phyloP scores from a whole-genome alignment of 306 rosid species.

The Abrus pulchellus region DNA sequence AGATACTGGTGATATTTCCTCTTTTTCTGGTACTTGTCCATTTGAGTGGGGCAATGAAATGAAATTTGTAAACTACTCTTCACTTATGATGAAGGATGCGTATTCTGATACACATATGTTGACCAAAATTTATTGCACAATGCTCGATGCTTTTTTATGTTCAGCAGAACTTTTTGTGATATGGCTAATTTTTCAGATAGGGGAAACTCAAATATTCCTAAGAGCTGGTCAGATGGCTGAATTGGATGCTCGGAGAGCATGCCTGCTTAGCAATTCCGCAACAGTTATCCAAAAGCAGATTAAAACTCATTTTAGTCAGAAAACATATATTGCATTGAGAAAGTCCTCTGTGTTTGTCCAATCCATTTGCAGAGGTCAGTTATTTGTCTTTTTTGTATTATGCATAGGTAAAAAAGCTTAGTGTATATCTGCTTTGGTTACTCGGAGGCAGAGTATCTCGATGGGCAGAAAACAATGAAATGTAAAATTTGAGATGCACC shows the following conservation, averaged over 20 bases:
- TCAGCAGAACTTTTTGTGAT: slow-evolving; percentile 40
- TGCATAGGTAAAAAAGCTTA: slow-evolving; percentile 12
- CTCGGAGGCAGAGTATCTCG: slow-evolving; percentile 23
- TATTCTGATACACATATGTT: slow-evolving; percentile 18
- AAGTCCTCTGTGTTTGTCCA: slow-evolving; percentile 66
- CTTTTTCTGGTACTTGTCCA: slow-evolving; percentile 13
- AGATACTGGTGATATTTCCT: slow-evolving; percentile 27
- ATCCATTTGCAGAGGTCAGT: slow-evolving; percentile 84
- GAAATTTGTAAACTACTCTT: slow-evolving; percentile 36
- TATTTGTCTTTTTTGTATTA: slow-evolving; percentile 28
- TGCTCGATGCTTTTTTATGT: slow-evolving; percentile 32
- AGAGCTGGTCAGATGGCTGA: slow-evolving; percentile 95
- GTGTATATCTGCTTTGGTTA: slow-evolving; percentile 32
- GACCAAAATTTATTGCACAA: neutral
- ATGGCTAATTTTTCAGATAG: slow-evolving; percentile 69
- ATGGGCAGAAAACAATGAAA: slow-evolving; percentile 2
- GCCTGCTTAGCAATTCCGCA: slow-evolving; percentile 64
- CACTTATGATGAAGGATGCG: slow-evolving; percentile 23
- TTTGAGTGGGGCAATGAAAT: slow-evolving; percentile 32
- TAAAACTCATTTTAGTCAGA: slow-evolving; percentile 56
- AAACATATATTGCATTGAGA: slow-evolving; percentile 52
- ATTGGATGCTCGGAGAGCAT: slow-evolving; percentile 75
- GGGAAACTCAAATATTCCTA: slow-evolving; percentile 78
- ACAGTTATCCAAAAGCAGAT: slow-evolving; percentile 65
- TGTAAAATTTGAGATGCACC: slow-evolving; percentile 1